Base-by-base conservation (phyloP, 139 green algal species). In the Coccomyxa sp. region DNA sequence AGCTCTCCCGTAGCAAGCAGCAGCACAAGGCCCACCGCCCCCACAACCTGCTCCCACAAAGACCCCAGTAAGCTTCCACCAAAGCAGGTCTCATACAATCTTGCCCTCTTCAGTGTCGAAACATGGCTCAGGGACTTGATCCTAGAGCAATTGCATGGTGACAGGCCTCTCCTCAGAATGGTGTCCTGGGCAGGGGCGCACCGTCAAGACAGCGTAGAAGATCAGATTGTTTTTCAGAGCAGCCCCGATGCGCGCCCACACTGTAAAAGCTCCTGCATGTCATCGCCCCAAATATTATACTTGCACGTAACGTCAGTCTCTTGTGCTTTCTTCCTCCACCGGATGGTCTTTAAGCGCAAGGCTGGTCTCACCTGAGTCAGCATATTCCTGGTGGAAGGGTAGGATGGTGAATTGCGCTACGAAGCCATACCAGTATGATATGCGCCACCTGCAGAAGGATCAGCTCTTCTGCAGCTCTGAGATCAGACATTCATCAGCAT, bases 381-480 rank as follows among this genome's bases (percentile, higher is more conserved):
- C 74, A 73, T 84, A 88, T 50, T 86, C 80, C 74, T 89, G 85
- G 70, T 88, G 85, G 39, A 93, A 81, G 10, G 88, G 88, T 39
- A 93, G 68, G 31, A 92, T 40, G 31, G 85, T 77, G 31, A 91
- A 80, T 72, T 85, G 80, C 8, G 79, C 85, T 5, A 78, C 16
- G 68, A 93, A 88, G 7, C 79, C 81, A 55, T 90, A 89, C 85
- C 88, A 92, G 70, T 92, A 92, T 0, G 80, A 73, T 0, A 82
- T 70, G 8, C 41, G 40, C 88, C 88, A 92, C 50, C 50, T 64
- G 50, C 50, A 64, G 22, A 18, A 64, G 22, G 5, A 22, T 64
- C 50, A 64, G 50, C 22, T 22, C 27, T 64, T 18, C 50, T 64
- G 50, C 50, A 31, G 5, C n/a, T n/a, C n/a, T n/a, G n/a, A n/a